phyloP scores from a whole-genome alignment of 2,329 filamentous ascomycete species.

The Trichoderma brevicompactum region DNA sequence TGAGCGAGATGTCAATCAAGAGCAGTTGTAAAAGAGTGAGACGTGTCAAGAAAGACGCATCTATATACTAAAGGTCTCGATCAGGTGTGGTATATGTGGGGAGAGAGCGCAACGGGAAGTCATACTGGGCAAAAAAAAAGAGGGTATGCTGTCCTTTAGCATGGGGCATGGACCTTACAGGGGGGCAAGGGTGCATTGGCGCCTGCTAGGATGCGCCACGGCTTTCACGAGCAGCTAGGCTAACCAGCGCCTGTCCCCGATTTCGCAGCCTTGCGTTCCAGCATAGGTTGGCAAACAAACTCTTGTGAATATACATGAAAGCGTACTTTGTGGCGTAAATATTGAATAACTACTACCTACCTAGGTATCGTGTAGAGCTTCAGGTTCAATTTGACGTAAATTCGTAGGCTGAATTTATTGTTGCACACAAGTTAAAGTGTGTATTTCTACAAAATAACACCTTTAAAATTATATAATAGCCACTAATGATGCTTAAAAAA shows the following conservation, averaged over 20 bases:
- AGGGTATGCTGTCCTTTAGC: slow-evolving; percentile 26
- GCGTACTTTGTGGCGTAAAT: too few species aligned
- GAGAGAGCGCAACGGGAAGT: slow-evolving; percentile 14
- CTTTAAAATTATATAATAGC: too few species aligned
- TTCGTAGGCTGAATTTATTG: too few species aligned
- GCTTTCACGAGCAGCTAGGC: neutral
- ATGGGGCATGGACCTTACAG: slow-evolving; percentile 8
- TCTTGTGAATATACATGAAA: too few species aligned
- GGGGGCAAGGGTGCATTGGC: neutral
- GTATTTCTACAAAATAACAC: too few species aligned
- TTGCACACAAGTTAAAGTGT: too few species aligned
- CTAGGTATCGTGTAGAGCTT: too few species aligned
- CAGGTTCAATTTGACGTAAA: too few species aligned
- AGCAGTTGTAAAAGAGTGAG: slow-evolving; percentile 10
- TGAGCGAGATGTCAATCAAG: neutral
- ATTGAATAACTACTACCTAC: too few species aligned
- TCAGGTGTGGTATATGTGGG: slow-evolving; percentile 9
- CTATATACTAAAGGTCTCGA: slow-evolving; percentile 4
- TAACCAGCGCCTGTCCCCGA: neutral
- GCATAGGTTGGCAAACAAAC: too few species aligned
- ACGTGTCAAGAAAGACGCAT: slow-evolving; percentile 26
- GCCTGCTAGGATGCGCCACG: neutral
- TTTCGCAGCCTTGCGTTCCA: neutral
- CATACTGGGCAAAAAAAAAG: slow-evolving; percentile 10
- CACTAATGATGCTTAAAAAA: too few species aligned